Evolutionary conservation across 176 grass and related monocot species (phyloP), one percentile per base, ranked within the genome.

Genomic region (Zoysia pacifica): DNA sequence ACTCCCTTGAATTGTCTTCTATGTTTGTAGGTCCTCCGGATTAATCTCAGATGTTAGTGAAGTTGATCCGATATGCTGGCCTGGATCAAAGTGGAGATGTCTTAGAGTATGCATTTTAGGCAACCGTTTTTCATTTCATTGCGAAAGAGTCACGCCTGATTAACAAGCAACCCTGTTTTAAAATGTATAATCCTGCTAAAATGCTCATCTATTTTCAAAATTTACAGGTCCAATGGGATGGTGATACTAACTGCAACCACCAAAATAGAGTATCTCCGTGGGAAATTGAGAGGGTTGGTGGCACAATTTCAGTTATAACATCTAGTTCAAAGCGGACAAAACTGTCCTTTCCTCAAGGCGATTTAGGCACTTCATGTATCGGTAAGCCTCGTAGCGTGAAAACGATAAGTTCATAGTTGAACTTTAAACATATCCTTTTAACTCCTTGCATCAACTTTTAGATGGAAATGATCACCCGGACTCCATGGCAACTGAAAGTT

Each of bases 71-170:
- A 85, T 81, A 72, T 76, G 60, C 74, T 99, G 96, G 96, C 90
- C 96, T 85, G 92, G 90, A 80, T 99, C 96, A 66, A 94, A 93
- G 59, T 99, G 96, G 92, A 99, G 82, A 89, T 99, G 92, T 81
- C 80, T 99, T 55, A 8, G 77, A 84, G 96, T 99, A 95, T 50
- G 75, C 50, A 78, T 74, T 85, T 87, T 70, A 70, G 18, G 67
- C 18, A 14, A 58, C 60, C 42, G 5, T 72, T 5, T 52, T 78
- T 62, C 18, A 49, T 28, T 72, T 76, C 19, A 38, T 45, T 4
- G 3, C 38, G 16, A 68, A 55, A 68, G 4, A 7, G n/a, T 14
- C 16, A 6, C 35, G 54, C 45, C 13, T 40, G 53, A 2, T 70
- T 61, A 8, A 35, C 19, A 61, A 35, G 18, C 20, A 7, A n/a